Base-by-base conservation (phyloP, 2,329 filamentous ascomycete genomes). In the Aspergillus sp. region DNA sequence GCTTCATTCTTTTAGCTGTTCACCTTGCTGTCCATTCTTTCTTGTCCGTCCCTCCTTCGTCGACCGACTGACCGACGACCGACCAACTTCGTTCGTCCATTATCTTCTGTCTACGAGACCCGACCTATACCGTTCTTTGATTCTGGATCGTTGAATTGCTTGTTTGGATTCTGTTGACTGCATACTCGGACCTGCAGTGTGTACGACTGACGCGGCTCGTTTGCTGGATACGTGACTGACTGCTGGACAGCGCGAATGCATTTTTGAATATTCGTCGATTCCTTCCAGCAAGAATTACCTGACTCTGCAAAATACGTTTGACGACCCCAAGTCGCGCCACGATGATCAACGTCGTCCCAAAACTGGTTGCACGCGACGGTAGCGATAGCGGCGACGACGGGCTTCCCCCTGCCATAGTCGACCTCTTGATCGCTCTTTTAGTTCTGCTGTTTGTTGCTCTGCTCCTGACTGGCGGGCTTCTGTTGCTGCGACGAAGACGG, bases 381-480 rank as follows among this genome's bases (percentile, higher is more conserved):
- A 48, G 52, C 35, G 45, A 48, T 40, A 48, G 60, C 47, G 63
- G 61, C 39, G 50, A 63, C 38, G 55, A 55, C 39, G 66, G 70
- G 43, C 64, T 82, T 46, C 74, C 68, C 40, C 63, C 64, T 24
- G 71, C 73, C 28, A 78, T 82, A 65, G 69, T 88, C 57, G 78
- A 85, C 53, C 74, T 93, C 26, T 67, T 94, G 55, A 82, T 93
- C 48, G 73, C 76, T 37, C 73, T 96, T 34, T 69, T 96, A 47
- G 78, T 80, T 42, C 69, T 98, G 28, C 67, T 89, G 47, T 75
- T 93, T 48, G 61, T 89, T 48, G 78, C 73, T 39, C 68, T 93
- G 17, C 54, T 79, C 29, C 68, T 86, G 36, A 67, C 81, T 33
- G 78, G 75, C 36, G 66, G 72, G 16, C 75, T 95, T 31, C 66